Percentiles rank a stretch among this genome's conserved stretches.
Conservation (phyloP, 2,329 filamentous ascomycete genomes). For the Mycosphaerelloides madeirae region DNA sequence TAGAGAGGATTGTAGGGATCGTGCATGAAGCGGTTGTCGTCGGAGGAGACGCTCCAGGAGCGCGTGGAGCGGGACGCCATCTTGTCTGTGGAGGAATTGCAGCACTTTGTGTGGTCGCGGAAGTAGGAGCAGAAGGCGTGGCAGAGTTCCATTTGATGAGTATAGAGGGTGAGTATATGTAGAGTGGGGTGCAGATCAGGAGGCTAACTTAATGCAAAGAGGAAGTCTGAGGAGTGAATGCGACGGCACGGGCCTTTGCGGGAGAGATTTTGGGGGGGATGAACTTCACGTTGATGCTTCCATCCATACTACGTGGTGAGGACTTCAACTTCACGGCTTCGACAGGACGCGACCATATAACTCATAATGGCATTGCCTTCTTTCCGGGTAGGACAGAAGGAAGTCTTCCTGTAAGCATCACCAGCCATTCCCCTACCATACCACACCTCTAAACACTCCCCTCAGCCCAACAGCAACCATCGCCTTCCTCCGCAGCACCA, state of each 20-base stretch:
- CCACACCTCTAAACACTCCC: constrained; percentile 1
- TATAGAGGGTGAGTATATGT: neutral
- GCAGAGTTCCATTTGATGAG: neutral
- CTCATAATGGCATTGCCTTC: too few species aligned
- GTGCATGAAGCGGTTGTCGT: constrained; percentile 27
- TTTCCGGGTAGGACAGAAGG: constrained; percentile 32
- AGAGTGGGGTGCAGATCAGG: neutral
- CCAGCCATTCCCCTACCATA: neutral
- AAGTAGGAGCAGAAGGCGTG: too few species aligned
- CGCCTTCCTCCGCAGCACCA: constrained; percentile 68
- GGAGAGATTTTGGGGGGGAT: too few species aligned
- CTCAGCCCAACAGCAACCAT: constrained; percentile 74
- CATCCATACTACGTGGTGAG: too few species aligned
- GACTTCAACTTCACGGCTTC: too few species aligned
- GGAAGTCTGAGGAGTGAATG: neutral
- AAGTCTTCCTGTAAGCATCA: constrained; percentile 33
- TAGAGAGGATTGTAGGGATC: constrained; percentile 49
- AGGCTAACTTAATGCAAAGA: neutral
- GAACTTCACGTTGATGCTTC: too few species aligned
- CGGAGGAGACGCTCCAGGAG: constrained; percentile 12
- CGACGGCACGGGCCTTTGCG: too few species aligned
- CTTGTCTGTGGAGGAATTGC: neutral
- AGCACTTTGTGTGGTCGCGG: neutral
- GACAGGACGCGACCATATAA: too few species aligned
- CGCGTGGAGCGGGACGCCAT: constrained; percentile 5